phyloP scores from a whole-genome alignment of 139 green algal species.

The Coelastrella sp. region DNA sequence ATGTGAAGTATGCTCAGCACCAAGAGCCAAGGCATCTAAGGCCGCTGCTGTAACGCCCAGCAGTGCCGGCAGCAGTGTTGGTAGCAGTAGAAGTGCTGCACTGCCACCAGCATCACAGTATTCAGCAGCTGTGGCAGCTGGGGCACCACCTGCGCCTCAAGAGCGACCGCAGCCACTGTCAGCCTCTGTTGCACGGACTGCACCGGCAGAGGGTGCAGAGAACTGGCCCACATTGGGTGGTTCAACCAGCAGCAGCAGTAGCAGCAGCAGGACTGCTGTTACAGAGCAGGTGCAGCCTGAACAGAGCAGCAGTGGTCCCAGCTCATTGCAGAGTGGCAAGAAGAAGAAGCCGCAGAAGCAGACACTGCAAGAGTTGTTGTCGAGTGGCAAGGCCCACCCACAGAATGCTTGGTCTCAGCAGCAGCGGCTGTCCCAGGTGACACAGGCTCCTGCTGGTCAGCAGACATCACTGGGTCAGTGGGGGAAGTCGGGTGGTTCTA shows the following conservation, averaged over 20 bases:
- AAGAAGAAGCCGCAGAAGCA: constrained; percentile 32
- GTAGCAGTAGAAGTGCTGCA: neutral
- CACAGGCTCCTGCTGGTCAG: neutral
- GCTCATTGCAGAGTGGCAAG: constrained; percentile 16
- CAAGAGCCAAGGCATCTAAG: neutral
- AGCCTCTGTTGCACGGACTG: neutral
- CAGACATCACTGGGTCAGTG: constrained; percentile 22
- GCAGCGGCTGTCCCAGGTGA: constrained; percentile 24
- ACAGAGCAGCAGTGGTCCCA: neutral
- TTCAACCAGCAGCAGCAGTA: constrained; percentile 19
- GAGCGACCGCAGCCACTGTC: neutral
- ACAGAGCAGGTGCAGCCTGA: too few relatives aligned
- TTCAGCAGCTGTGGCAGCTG: constrained; percentile 18
- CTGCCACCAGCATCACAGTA: neutral
- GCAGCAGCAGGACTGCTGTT: neutral
- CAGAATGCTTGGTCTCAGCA: constrained; percentile 45
- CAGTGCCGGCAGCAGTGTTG: neutral
- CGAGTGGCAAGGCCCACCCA: neutral
- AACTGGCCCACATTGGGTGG: constrained; percentile 18
- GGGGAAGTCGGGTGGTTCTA: constrained; percentile 17
- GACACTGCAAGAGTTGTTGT: constrained; percentile 37
- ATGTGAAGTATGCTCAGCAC: constrained; percentile 68
- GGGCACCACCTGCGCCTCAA: too few relatives aligned
- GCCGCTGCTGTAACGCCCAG: constrained; percentile 2
- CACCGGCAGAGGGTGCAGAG: neutral